Base-by-base conservation (phyloP, 2,329 filamentous ascomycete species). In the Beauveria australis region DNA sequence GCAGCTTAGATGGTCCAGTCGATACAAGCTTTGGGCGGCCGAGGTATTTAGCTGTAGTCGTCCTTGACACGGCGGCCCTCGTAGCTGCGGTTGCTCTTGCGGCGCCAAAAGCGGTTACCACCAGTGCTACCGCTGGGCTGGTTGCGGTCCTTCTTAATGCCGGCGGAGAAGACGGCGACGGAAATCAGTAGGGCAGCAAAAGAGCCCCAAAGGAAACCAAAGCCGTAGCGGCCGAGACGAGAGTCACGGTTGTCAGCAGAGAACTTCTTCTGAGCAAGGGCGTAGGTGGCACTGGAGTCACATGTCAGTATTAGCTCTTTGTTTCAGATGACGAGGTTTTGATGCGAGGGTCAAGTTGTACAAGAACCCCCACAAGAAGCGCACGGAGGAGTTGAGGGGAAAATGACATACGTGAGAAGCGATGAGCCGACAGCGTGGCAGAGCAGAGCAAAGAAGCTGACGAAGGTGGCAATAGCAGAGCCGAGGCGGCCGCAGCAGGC, bases 131-230 rank as follows among this genome's bases (percentile, higher is more conserved):
- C 62, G 16, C 51, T 26, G 18, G 53, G 47, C 54, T 46, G 49
- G n/a, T 66, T 53, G n/a, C 67, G 66, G 30, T 72, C 70, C 64
- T 79, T 78, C 62, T 78, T 76, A 56, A 83, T 81, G 57, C 85
- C 85, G 37, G 86, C 59, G 72, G 82, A 88, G 76, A 92, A 90
- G 61, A 91, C 75, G 33, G 90, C 66, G 4, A 81, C 83, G 18
- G 88, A 81, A 65, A 92, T 72, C 65, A 91, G 75, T 67, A 90
- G 82, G 59, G 81, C 81, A 10, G 82, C 83, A 74, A 86, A 85
- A 1, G 88, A 82, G 18, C 81, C 86, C 90, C 90, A 94, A 64
- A 85, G 86, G 76, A 92, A 93, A 49, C 83, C 90, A 69, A 91
- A 90, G 22, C 85, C 87, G 68, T 87, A 89, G 37, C 68, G 69